Conservation (phyloP, 345 rosid species). For the Populus euphratica region DNA sequence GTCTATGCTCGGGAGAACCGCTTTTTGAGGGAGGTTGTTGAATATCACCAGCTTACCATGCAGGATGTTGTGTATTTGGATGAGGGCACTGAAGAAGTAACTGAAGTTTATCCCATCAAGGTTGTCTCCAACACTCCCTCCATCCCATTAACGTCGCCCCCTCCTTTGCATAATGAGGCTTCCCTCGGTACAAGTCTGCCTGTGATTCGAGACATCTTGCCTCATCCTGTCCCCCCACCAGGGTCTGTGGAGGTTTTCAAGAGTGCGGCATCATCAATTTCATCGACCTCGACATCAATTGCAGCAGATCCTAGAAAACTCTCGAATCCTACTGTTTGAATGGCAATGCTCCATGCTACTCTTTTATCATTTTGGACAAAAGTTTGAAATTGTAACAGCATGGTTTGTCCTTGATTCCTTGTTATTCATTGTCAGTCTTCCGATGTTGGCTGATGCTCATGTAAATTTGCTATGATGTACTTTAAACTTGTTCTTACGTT, state of each 20-base stretch:
- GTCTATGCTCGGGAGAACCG: constrained; percentile 35
- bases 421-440: constrained; percentile 4
- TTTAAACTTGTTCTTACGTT: not conserved
- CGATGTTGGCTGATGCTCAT: not conserved
- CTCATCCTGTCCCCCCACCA: constrained; percentile 37
- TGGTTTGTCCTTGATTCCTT: not conserved
- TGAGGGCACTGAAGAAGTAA: constrained; percentile 36
- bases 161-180: constrained; percentile 17
- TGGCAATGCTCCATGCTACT: not conserved
- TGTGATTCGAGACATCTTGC: constrained; percentile 18
- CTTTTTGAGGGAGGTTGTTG: constrained; percentile 34
- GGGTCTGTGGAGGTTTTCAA: constrained; percentile 23
- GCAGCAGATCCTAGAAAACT: not conserved
- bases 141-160: constrained; percentile 3
- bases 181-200: constrained; percentile 17
- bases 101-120: constrained; percentile 47
- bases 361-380: not conserved
- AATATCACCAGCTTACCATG: constrained; percentile 38
- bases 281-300: constrained; percentile 1
- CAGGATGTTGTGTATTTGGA: constrained; percentile 36
- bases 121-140: constrained; percentile 34
- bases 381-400: constrained; percentile 14
- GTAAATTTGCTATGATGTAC: not conserved
- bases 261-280: constrained; percentile 4
- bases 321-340: constrained; percentile 5